Conservation (phyloP, 306 rosid genomes). For the Astragalus glycyphyllos region DNA sequence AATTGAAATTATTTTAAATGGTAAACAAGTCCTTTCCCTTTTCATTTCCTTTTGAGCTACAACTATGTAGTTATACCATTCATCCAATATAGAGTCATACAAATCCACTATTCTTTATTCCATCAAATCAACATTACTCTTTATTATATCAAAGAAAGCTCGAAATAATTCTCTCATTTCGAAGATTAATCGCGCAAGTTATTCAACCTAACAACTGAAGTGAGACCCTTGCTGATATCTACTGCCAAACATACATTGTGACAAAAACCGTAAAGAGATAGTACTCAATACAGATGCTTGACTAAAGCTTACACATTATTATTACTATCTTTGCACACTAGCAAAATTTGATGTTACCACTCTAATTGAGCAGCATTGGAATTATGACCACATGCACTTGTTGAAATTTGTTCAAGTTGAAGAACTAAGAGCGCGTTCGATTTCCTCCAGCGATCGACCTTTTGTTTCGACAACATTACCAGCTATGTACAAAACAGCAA, state of each 20-base stretch:
- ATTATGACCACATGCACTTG: slow-evolving; percentile 34
- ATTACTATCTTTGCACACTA: slow-evolving; percentile 20
- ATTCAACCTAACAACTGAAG: slow-evolving; percentile 33
- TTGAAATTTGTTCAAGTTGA: slow-evolving; percentile 49
- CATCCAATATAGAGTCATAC: neutral
- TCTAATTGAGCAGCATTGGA: slow-evolving; percentile 28
- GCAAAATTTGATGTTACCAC: slow-evolving; percentile 19
- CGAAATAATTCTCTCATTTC: neutral
- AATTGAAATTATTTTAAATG: no score
- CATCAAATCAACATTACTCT: neutral
- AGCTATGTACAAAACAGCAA: slow-evolving; percentile 86
- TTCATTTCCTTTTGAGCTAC: neutral
- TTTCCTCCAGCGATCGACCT: slow-evolving; percentile 95
- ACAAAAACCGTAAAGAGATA: slow-evolving; percentile 32
- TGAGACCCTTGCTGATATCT: slow-evolving; percentile 18
- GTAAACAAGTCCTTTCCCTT: neutral
- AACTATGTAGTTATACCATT: neutral
- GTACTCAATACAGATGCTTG: slow-evolving; percentile 12
- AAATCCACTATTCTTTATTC: neutral
- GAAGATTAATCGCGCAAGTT: slow-evolving; percentile 5
- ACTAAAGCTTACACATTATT: slow-evolving; percentile 20
- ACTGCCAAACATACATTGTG: slow-evolving; percentile 26
- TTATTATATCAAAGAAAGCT: slow-evolving; percentile 30
- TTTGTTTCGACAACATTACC: slow-evolving; percentile 91
- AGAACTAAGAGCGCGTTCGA: slow-evolving; percentile 77